Evolutionary conservation across 305 asterid species (phyloP).

Genomic region (Striga hermonthica): DNA sequence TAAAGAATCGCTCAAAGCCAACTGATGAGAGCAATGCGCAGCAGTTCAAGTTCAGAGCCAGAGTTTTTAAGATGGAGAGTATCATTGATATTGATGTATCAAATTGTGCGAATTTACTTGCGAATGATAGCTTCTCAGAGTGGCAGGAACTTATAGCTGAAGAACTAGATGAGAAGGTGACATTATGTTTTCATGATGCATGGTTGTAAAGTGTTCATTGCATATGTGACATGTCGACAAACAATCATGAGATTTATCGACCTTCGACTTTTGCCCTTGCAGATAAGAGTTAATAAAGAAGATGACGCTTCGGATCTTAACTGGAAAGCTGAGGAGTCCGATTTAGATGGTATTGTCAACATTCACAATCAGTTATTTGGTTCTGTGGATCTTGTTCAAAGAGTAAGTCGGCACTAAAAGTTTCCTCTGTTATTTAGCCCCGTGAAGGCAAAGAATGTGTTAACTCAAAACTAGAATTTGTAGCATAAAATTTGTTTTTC

Average conservation of each 20-base stretch:
- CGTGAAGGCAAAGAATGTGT: too few species aligned
- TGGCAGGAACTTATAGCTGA: slow-evolving; percentile 75
- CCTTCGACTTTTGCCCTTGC: slow-evolving; percentile 29
- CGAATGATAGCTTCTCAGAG: slow-evolving; percentile 58
- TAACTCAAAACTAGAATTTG: too few species aligned
- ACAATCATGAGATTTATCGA: slow-evolving; percentile 2
- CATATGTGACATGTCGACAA: slow-evolving; percentile 7
- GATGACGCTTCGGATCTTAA: slow-evolving; percentile 52
- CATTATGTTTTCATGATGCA: slow-evolving; percentile 5
- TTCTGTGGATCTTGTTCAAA: slow-evolving; percentile 60
- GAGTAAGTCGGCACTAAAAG: slow-evolving; percentile 35
- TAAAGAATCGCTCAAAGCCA: slow-evolving; percentile 54
- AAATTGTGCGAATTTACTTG: slow-evolving; percentile 48
- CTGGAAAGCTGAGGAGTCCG: slow-evolving; percentile 63
- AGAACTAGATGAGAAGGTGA: slow-evolving; percentile 61
- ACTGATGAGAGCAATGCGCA: slow-evolving; percentile 49
- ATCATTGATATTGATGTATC: slow-evolving; percentile 75
- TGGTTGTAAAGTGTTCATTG: slow-evolving; percentile 3
- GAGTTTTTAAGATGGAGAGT: slow-evolving; percentile 68
- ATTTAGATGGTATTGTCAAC: slow-evolving; percentile 59
- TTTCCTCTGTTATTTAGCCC: neutral
- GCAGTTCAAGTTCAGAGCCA: slow-evolving; percentile 72
- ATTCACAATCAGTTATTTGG: slow-evolving; percentile 82
- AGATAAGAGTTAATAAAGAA: slow-evolving; percentile 42
- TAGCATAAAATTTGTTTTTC: too few species aligned